Evolutionary conservation across 805 yeast species (phyloP).

Genomic region (Candida ulmi): DNA sequence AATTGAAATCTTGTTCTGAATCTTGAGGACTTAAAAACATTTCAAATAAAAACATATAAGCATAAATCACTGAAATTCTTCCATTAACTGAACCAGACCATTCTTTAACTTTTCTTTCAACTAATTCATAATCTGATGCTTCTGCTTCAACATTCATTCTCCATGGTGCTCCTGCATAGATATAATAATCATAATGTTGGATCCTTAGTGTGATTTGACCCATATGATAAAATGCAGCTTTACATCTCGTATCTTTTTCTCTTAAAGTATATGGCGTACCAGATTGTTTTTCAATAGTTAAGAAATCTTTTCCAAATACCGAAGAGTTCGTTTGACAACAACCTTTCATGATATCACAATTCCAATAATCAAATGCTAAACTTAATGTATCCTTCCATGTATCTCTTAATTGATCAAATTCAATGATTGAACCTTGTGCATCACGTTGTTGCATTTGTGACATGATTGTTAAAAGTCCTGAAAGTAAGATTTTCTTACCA

Average conservation of each 20-base stretch:
- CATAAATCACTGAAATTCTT: conserved; percentile 51
- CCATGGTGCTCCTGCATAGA: conserved; percentile 78
- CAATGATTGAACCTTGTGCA: conserved; percentile 46
- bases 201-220: conserved; percentile 67
- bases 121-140: conserved; percentile 41
- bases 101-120: conserved; percentile 41
- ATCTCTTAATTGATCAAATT: conserved; percentile 34
- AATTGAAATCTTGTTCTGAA: conserved; percentile 33
- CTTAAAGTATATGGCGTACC: conserved; percentile 16
- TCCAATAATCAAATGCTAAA: conserved; percentile 69
- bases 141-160: conserved; percentile 66
- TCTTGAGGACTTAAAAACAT: conserved; percentile 54
- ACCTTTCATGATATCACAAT: conserved; percentile 36
- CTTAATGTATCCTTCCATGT: conserved; percentile 71
- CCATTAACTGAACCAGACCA: conserved; percentile 48
- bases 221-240: conserved; percentile 64
- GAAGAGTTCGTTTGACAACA: conserved; percentile 24
- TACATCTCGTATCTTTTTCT: conserved; percentile 45
- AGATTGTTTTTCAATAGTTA: conserved; percentile 6
- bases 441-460: conserved; percentile 72
- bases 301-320: conserved; percentile 16
- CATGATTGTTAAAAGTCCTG: conserved; percentile 63
- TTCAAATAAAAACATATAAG: conserved; percentile 56
- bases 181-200: conserved; percentile 73
- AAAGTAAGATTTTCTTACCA: conserved; percentile 60